Evolutionary conservation across 2,329 filamentous ascomycete genomes (phyloP).

Genomic region (Cadophora luteo-olivacea): DNA sequence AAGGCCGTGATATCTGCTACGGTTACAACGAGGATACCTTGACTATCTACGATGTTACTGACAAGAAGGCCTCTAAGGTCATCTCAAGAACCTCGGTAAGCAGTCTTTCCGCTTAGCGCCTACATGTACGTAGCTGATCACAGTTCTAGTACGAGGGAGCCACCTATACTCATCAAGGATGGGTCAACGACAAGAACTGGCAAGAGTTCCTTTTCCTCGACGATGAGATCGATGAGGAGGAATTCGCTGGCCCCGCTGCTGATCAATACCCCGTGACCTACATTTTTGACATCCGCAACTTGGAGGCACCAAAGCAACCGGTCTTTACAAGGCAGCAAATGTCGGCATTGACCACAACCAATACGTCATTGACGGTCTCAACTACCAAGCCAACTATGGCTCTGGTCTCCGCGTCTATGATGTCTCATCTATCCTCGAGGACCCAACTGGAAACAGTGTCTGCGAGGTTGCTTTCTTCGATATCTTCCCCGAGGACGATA

Average conservation of each 20-base stretch:
- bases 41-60: constrained; percentile 53
- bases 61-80: constrained; percentile 46
- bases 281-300: constrained; percentile 54
- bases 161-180: constrained; percentile 58
- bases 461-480: constrained; percentile 49
- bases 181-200: constrained; percentile 32
- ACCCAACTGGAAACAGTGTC: constrained; percentile 45
- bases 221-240: constrained; percentile 50
- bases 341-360: constrained; percentile 55
- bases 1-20: constrained; percentile 35
- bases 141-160: constrained; percentile 52
- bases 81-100: constrained; percentile 51
- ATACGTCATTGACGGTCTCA: constrained; percentile 50
- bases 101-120: neutral
- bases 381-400: constrained; percentile 57
- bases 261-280: constrained; percentile 57
- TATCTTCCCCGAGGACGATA: constrained; percentile 41
- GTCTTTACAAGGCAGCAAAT: constrained; percentile 48
- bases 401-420: constrained; percentile 50
- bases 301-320: constrained; percentile 51
- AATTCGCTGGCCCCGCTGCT: constrained; percentile 48
- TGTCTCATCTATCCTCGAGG: constrained; percentile 48
- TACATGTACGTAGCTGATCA: too few relatives aligned
- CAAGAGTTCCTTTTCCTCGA: constrained; percentile 28
- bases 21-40: constrained; percentile 46